Conservation (phyloP, 1,284 basidiomycete species). For the Schizophyllum commune region DNA sequence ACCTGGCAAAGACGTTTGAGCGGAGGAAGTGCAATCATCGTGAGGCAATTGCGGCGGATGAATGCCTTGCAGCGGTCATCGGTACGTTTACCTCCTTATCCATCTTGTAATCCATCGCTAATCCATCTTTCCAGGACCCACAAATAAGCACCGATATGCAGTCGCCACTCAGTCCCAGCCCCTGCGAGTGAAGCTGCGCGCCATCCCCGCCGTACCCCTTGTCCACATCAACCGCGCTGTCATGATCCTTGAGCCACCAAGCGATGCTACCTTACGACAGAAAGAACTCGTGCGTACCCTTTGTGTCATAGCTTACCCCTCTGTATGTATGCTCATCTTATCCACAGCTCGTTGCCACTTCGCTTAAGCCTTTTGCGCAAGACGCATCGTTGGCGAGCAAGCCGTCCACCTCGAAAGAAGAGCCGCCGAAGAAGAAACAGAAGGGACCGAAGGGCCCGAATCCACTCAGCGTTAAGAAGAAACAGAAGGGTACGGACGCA, state of each 20-base stretch:
- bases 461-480: slow-evolving; percentile 90
- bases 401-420: slow-evolving; percentile 22
- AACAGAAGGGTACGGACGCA: slow-evolving; percentile 30
- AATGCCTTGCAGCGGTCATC: slow-evolving; percentile 79
- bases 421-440: slow-evolving; percentile 46
- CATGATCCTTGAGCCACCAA: slow-evolving; percentile 84
- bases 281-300: slow-evolving; percentile 52
- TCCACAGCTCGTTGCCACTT: neutral
- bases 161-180: slow-evolving; percentile 73
- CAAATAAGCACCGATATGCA: slow-evolving; percentile 88
- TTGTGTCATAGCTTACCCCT: neutral
- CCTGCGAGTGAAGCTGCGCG: slow-evolving; percentile 58
- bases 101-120: slow-evolving; percentile 2
- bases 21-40: slow-evolving; percentile 92
- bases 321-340: slow-evolving; percentile 1
- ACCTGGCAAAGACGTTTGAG: slow-evolving; percentile 90
- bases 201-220: slow-evolving; percentile 76
- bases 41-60: slow-evolving; percentile 71
- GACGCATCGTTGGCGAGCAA: slow-evolving; percentile 18
- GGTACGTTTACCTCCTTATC: slow-evolving; percentile 41
- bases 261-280: slow-evolving; percentile 60
- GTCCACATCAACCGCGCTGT: slow-evolving; percentile 87
- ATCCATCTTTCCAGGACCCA: slow-evolving; percentile 45
- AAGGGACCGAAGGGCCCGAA: slow-evolving; percentile 84
- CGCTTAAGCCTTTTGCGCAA: slow-evolving; percentile 17